Evolutionary conservation across 2,329 filamentous ascomycete genomes (phyloP), one percentile per base, ranked within the genome.

Genomic region (Colletotrichum sp.): DNA sequence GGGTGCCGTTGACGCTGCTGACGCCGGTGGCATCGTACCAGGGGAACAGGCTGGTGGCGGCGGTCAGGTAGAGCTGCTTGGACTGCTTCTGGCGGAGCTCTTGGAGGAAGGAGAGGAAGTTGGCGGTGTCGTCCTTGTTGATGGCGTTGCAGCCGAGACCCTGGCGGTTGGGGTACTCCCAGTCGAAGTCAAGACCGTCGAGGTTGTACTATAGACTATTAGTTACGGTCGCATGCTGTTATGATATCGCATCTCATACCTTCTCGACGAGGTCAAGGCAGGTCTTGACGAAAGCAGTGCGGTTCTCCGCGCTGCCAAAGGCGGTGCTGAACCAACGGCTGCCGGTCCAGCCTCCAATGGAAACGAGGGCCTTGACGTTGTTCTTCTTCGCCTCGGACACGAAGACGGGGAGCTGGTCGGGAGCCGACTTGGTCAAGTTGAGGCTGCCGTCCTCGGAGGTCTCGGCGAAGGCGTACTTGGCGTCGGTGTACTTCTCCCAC

Each of bases 161-260:
- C 57, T 74, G 72, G 36, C 72, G 72, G 72, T 72, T 72, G 29
- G 76, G 76, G 65, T 78, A 78, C 36, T 78, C 77, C n/a, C 58
- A 77, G 65, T 78, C 77, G 12, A 77, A 75, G 66, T 78, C 77
- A 8, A 78, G 58, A 18, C 77, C 66, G 13, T 68, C 66, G 34
- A 68, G 57, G n/a, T 36, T 34, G n/a, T 68, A 68, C 66, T 66
- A 21, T 31, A 8, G 21, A 11, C 6, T 13, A 29, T 65, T 24
- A 54, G 38, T 2, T 3, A 8, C 6, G 34, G 38, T 33, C 21
- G 58, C 15, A 21, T 21, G 6, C 7, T 18, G 18, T 6, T n/a
- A 16, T 16, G 31, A 31, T 5, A n/a, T n/a, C 15, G 29, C 18
- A 12, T 24, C 1, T 29, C 29, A 21, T 76, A 76, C 62, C 68